phyloP scores from a whole-genome alignment of 2,329 filamentous ascomycete genomes.

The Aspergillus sp. region DNA sequence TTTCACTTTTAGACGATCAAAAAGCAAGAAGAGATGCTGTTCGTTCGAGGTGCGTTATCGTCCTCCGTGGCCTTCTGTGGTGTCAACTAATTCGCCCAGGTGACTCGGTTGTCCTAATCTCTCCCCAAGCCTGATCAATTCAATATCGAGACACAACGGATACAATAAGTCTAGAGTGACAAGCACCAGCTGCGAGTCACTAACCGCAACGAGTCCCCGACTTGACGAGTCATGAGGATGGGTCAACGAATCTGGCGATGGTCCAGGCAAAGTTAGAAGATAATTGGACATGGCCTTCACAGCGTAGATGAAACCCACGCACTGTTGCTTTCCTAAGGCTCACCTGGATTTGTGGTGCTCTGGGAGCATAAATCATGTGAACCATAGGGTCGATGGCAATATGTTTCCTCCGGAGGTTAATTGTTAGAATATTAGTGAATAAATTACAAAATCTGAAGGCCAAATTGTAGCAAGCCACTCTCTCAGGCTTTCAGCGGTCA shows the following conservation, averaged over 20 bases:
- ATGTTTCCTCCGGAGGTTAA: background rate
- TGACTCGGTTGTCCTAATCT: constrained; percentile 72
- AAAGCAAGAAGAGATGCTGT: constrained; percentile 98
- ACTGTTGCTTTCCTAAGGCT: background rate
- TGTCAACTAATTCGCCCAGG: constrained; percentile 47
- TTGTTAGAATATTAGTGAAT: constrained; percentile 1
- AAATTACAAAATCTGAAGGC: background rate
- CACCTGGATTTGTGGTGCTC: background rate
- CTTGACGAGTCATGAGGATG: constrained; percentile 12
- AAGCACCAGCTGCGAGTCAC: constrained; percentile 5
- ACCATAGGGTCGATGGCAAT: background rate
- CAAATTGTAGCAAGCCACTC: background rate
- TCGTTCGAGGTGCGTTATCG: constrained; percentile 77
- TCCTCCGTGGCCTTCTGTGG: background rate
- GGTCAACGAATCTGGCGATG: constrained; percentile 11
- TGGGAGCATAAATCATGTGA: background rate
- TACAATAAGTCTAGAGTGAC: background rate
- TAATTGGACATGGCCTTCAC: background rate
- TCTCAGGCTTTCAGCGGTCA: background rate
- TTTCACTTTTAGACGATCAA: constrained; percentile 69
- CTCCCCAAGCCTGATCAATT: constrained; percentile 53
- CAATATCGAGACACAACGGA: background rate
- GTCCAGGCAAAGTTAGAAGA: background rate
- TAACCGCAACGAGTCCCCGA: constrained; percentile 3
- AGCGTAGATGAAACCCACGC: background rate